phyloP scores from a whole-genome alignment of 176 grass and related monocot species.

The Rhynchospora pubera region DNA sequence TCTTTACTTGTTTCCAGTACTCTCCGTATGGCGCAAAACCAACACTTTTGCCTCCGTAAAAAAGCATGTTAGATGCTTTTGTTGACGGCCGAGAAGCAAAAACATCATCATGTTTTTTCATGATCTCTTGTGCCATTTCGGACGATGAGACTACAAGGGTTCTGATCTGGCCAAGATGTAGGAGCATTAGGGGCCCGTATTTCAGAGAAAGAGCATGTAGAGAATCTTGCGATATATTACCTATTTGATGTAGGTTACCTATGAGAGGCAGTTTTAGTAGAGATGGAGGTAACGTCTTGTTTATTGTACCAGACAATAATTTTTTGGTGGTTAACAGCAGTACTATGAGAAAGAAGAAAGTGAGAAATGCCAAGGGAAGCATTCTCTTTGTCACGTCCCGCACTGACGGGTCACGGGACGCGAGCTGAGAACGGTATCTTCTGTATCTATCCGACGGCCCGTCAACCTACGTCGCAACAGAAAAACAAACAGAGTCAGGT shows the following conservation, averaged over 20 bases:
- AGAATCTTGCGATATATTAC: not conserved
- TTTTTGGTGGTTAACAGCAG: no score
- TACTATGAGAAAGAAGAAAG: no score
- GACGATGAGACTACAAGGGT: conserved; percentile 51
- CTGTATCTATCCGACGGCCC: no score
- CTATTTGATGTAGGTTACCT: conserved; percentile 26
- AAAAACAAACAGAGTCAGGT: no score
- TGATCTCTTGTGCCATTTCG: conserved; percentile 33
- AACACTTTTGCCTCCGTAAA: conserved; percentile 41
- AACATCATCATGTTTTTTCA: conserved; percentile 49
- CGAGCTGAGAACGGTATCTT: no score
- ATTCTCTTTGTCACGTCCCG: no score
- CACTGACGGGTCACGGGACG: no score
- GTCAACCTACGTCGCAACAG: no score
- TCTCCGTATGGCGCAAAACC: conserved; percentile 49
- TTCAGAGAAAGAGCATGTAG: conserved; percentile 4
- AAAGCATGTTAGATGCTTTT: conserved; percentile 37
- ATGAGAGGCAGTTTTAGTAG: conserved; percentile 19
- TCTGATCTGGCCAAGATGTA: conserved; percentile 49
- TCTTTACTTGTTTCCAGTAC: conserved; percentile 58
- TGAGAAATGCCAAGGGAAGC: no score
- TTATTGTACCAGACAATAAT: not conserved
- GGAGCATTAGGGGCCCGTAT: conserved; percentile 22
- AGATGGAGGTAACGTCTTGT: conserved; percentile 9
- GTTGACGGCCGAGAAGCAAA: conserved; percentile 56